Base-by-base conservation (phyloP, 306 rosid genomes). In the Clitoria ternatea region DNA sequence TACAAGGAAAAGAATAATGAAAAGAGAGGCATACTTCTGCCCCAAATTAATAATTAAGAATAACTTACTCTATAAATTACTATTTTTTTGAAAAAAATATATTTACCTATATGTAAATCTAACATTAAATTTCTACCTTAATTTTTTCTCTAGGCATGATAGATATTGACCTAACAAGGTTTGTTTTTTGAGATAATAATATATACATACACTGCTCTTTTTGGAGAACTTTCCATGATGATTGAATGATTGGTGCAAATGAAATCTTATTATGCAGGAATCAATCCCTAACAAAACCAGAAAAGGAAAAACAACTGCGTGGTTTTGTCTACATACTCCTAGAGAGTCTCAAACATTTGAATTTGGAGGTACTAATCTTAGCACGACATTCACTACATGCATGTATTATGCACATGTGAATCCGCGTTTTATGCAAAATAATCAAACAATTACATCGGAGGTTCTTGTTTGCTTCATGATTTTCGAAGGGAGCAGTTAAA, bases 401-500 rank as follows among this genome's bases (percentile, higher is more conserved):
- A n/a, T n/a, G n/a, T n/a, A n/a, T n/a, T 73, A 69, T 80, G 89
- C 84, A 72, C 96, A 82, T 87, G 93, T 83, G 87, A 82, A 80
- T 79, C 91, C 87, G 87, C 75, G 72, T 83, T 84, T 85, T 84
- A 37, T 85, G 97, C 91, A 85, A 77, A 69, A 79, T 80, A 82
- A 80, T 48, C 73, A 74, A 80, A 55, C 32, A 60, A 83, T 88
- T n/a, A n/a, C n/a, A n/a, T n/a, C n/a, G n/a, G n/a, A n/a, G n/a
- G n/a, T n/a, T n/a, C n/a, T n/a, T n/a, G 96, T 91, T 90, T 79
- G 74, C 77, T 87, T 84, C 89, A 84, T 85, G 64, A 77, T 84
- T 87, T 90, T 92, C 96, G 77, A 86, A 87, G 86, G 90, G 96
- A 86, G 98, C 85, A 84, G 96, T 92, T 91, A 75, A 82, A 83